These are phyloP conservation scores for Coemansia sp. DNA, from an alignment of 192 early-diverging fungal species.

Conservation along the genomic window DNA sequence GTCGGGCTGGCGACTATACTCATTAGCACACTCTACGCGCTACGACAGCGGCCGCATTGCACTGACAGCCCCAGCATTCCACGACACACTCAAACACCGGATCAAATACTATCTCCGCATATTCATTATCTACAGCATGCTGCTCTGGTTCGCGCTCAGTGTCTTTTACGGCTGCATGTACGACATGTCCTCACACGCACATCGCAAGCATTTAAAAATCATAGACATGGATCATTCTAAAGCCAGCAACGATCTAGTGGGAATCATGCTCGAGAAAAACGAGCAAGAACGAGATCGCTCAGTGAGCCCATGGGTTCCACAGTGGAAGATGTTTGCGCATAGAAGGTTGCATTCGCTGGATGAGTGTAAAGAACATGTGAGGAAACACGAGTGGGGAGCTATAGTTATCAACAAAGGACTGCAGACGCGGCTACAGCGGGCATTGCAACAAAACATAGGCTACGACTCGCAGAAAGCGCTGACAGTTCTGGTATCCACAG, in stretches of 20 bases:
- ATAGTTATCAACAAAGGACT: slow-evolving; percentile 15
- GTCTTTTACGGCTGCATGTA: slow-evolving; percentile 8
- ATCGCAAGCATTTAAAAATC: slow-evolving; percentile 6
- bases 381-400: slow-evolving; percentile 18
- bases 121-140: slow-evolving; percentile 10
- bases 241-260: not conserved
- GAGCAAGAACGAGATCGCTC: not conserved
- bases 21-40: not conserved
- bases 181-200: not conserved
- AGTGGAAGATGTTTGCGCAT: not conserved
- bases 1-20: not conserved
- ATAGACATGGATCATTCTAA: slow-evolving; percentile 8
- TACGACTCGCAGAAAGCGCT: not conserved
- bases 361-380: slow-evolving; percentile 2
- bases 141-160: slow-evolving; percentile 5
- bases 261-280: not conserved
- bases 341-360: not conserved
- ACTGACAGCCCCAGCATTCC: not conserved
- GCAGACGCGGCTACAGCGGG: not conserved
- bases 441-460: not conserved
- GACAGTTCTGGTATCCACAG: slow-evolving; percentile 7
- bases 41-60: slow-evolving; percentile 14
- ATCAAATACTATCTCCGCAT: slow-evolving; percentile 8
- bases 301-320: slow-evolving; percentile 6
- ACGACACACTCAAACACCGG: not conserved